Evolutionary conservation across 495 filamentous ascomycete species (phyloP).

Genomic region (Trichocladium antarcticum): DNA sequence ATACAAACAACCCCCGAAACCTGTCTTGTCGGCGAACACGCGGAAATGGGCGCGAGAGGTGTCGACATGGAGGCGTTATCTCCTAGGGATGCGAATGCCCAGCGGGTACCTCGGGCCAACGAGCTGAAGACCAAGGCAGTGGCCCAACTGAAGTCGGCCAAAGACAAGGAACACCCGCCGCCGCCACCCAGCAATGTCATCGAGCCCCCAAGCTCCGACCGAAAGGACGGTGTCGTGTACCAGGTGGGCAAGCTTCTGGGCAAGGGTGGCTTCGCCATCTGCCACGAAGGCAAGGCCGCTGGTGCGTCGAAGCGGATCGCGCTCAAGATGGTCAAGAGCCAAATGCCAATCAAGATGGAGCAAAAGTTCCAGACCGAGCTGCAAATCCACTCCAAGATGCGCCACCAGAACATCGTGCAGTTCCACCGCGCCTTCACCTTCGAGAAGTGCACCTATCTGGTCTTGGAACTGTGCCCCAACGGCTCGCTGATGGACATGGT

Average conservation of each 20-base stretch:
- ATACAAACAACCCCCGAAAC: no score
- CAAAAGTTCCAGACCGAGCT: slow-evolving; percentile 99
- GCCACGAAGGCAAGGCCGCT: slow-evolving; percentile 61
- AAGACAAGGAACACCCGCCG: slow-evolving; percentile 62
- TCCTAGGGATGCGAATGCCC: slow-evolving; percentile 57
- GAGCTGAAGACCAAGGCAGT: slow-evolving; percentile 46
- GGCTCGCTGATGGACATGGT: slow-evolving; percentile 99
- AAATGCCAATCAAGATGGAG: slow-evolving; percentile 70
- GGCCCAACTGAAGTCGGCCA: slow-evolving; percentile 42
- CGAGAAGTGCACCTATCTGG: slow-evolving; percentile 77
- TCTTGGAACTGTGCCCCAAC: slow-evolving; percentile 87
- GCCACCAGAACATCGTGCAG: slow-evolving; percentile 84
- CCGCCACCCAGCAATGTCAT: slow-evolving; percentile 65
- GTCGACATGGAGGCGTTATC: slow-evolving; percentile 58
- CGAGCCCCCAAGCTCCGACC: slow-evolving; percentile 53
- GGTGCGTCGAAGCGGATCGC: slow-evolving; percentile 59
- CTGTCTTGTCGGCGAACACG: background rate
- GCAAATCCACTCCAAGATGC: slow-evolving; percentile 96
- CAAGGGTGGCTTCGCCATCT: slow-evolving; percentile 92
- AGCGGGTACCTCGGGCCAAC: slow-evolving; percentile 33
- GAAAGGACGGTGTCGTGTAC: slow-evolving; percentile 64
- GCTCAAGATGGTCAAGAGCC: slow-evolving; percentile 81
- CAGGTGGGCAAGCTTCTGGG: slow-evolving; percentile 73
- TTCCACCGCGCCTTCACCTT: slow-evolving; percentile 93
- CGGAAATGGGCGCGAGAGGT: slow-evolving; percentile 26